phyloP scores from a whole-genome alignment of 306 rosid genomes.

The Oxytropis ochrocephala region DNA sequence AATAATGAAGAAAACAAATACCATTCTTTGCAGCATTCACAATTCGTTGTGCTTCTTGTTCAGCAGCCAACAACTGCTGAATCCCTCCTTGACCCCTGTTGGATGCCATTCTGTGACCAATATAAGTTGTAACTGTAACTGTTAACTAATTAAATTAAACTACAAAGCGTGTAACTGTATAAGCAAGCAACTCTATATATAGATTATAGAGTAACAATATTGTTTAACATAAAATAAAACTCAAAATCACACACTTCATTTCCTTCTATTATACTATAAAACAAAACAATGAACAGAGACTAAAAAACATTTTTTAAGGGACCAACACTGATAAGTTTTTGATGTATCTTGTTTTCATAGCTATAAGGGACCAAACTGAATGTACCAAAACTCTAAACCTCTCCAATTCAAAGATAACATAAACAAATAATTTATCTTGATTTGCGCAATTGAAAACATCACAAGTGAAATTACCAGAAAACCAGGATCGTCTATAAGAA shows the following conservation, averaged over 20 bases:
- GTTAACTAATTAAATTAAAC: neutral
- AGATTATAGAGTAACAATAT: neutral
- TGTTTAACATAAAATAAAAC: neutral
- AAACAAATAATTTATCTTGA: neutral
- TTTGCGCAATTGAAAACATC: neutral
- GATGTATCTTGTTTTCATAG: neutral
- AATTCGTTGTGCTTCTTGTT: conserved; percentile 82
- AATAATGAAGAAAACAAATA: conserved; percentile 18
- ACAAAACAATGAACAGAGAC: neutral
- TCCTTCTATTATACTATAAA: neutral
- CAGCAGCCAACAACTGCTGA: conserved; percentile 86
- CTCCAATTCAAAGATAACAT: neutral
- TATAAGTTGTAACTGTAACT: neutral
- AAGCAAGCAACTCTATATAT: neutral
- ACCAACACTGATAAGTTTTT: neutral
- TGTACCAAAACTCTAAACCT: neutral
- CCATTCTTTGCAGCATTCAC: conserved; percentile 84
- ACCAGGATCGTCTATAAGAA: neutral
- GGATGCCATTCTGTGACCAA: conserved; percentile 60
- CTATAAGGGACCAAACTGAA: neutral
- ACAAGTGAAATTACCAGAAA: neutral
- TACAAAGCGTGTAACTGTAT: neutral
- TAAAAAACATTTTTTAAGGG: neutral
- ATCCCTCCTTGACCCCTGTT: conserved; percentile 81
- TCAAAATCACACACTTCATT: neutral